phyloP scores from a whole-genome alignment of 2,329 filamentous ascomycete species.

The Cercospora citrullina region DNA sequence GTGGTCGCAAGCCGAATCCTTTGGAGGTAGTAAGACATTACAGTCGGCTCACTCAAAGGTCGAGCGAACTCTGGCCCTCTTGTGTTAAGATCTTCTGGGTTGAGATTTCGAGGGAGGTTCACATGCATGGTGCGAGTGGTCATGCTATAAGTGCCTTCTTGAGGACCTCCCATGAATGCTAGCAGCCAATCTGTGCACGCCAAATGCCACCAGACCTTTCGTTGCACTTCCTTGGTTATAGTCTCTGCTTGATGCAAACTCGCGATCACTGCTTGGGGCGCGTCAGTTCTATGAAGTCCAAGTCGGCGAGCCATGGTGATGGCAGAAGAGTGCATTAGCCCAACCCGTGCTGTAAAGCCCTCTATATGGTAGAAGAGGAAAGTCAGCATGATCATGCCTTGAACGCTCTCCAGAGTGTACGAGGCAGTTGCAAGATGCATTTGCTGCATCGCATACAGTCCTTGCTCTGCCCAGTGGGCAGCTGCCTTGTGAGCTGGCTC shows the following conservation, averaged over 20 bases:
- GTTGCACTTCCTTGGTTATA: conserved; percentile 30
- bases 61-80: conserved; percentile 27
- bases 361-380: conserved; percentile 37
- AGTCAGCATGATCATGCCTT: conserved; percentile 33
- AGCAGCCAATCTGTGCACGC: conserved; percentile 36
- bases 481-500: conserved; percentile 17
- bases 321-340: conserved; percentile 27
- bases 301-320: conserved; percentile 30
- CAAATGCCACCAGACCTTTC: conserved; percentile 37
- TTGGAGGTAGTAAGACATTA: conserved; percentile 49
- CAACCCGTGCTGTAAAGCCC: conserved; percentile 28
- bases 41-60: conserved; percentile 43
- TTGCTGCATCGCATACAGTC: conserved; percentile 22
- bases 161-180: conserved; percentile 45
- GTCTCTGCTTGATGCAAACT: conserved; percentile 18
- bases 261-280: conserved; percentile 1
- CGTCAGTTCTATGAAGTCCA: conserved; percentile 30
- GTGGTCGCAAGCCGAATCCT: conserved; percentile 45
- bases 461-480: conserved; percentile 18
- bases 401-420: conserved; percentile 31
- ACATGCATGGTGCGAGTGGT: conserved; percentile 46
- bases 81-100: conserved; percentile 42
- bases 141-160: conserved; percentile 48
- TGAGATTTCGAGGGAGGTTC: conserved; percentile 45
- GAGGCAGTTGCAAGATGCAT: conserved; percentile 9